Conservation (phyloP, 129 eudicot genomes). For the Gnaphalium uliginosum region DNA sequence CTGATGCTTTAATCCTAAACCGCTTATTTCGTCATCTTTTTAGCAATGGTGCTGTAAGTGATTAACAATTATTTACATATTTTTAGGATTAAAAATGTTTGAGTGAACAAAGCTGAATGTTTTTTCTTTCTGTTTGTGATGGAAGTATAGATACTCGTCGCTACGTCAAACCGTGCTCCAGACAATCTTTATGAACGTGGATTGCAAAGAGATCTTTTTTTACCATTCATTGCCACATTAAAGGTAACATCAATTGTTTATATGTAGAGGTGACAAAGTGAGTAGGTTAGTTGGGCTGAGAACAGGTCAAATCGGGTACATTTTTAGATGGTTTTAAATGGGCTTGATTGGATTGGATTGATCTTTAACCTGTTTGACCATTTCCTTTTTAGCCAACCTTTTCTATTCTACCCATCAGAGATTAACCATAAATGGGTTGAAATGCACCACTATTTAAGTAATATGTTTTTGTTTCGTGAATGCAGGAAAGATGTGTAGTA, state of each 20-base stretch:
- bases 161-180: conserved; percentile 98
- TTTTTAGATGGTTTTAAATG: neutral
- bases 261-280: neutral
- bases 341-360: neutral
- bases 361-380: neutral
- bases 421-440: neutral
- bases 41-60: conserved; percentile 76
- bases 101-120: conserved; percentile 5
- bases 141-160: conserved; percentile 80
- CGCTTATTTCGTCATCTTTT: conserved; percentile 85
- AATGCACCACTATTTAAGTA: conserved; percentile 11
- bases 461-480: conserved; percentile 22
- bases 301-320: neutral
- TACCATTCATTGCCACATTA: conserved; percentile 86
- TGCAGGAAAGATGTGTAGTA: conserved; percentile 87
- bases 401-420: neutral
- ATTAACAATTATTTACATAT: neutral
- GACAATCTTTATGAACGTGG: conserved; percentile 94
- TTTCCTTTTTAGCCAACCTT: neutral
- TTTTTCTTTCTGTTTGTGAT: conserved; percentile 18
- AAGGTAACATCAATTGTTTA: conserved; percentile 50
- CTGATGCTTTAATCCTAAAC: conserved; percentile 85
- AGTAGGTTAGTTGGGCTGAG: neutral
- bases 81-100: conserved; percentile 1
- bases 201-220: conserved; percentile 89